Percentiles rank a stretch among this genome's conserved stretches.
Evolutionary conservation across 1,139 yeast species (phyloP).

Genomic region (Scheffersomyces lignicola): DNA sequence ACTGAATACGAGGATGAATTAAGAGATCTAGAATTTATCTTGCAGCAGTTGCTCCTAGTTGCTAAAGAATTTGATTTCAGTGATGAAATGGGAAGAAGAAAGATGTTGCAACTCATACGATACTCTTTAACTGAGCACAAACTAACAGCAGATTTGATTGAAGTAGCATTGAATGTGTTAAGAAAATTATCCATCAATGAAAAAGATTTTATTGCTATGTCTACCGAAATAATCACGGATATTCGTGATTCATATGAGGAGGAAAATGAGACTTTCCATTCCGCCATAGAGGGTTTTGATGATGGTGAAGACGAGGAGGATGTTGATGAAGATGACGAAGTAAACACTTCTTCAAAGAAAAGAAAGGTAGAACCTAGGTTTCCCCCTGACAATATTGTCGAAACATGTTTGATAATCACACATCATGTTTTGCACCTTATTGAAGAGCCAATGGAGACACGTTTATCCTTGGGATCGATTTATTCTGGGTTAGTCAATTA

Average conservation of each 20-base stretch:
- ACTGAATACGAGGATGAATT: constrained; percentile 30
- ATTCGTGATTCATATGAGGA: constrained; percentile 63
- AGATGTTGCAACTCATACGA: constrained; percentile 73
- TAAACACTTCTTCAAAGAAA: constrained; percentile 21
- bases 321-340: constrained; percentile 21
- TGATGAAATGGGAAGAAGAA: constrained; percentile 89
- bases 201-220: constrained; percentile 79
- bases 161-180: constrained; percentile 63
- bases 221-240: constrained; percentile 85
- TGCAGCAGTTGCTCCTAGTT: constrained; percentile 69
- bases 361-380: constrained; percentile 38
- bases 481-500: constrained; percentile 81
- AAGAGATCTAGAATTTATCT: constrained; percentile 68
- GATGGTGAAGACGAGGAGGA: constrained; percentile 22
- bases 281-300: constrained; percentile 49
- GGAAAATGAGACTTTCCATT: constrained; percentile 51
- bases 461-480: constrained; percentile 69
- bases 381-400: constrained; percentile 50
- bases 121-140: constrained; percentile 56
- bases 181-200: constrained; percentile 74
- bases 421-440: constrained; percentile 71
- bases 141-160: constrained; percentile 54
- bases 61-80: constrained; percentile 79
- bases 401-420: constrained; percentile 69
- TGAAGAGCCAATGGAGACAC: constrained; percentile 63